Evolutionary conservation across 1,139 yeast genomes (phyloP).

Genomic region (Nakaseomyces nivariensis): DNA sequence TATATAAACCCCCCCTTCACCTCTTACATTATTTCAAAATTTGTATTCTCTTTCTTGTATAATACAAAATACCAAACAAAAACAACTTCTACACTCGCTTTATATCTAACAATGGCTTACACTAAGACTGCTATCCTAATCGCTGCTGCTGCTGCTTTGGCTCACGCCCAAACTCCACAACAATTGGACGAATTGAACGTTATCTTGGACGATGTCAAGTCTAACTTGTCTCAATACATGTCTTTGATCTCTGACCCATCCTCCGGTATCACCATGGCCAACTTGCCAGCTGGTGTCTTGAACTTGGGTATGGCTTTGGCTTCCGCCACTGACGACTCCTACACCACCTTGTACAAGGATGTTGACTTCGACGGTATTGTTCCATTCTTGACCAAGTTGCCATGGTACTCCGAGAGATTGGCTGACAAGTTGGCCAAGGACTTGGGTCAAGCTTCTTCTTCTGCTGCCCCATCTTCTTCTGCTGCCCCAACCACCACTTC

Average conservation of each 20-base stretch:
- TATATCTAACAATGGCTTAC: slow-evolving; percentile 5
- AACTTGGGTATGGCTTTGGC: slow-evolving; percentile 9
- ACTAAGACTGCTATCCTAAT: slow-evolving; percentile 4
- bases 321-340: slow-evolving; percentile 20
- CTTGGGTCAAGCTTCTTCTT: not conserved
- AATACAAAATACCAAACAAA: too few relatives aligned
- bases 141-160: slow-evolving; percentile 9
- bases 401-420: slow-evolving; percentile 38
- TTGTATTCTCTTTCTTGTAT: too few relatives aligned
- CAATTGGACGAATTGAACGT: slow-evolving; percentile 9
- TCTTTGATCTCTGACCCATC: slow-evolving; percentile 9
- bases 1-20: too few relatives aligned
- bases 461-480: slow-evolving; percentile 5
- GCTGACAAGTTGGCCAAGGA: slow-evolving; percentile 3
- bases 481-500: slow-evolving; percentile 16
- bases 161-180: slow-evolving; percentile 7
- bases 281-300: slow-evolving; percentile 26
- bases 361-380: slow-evolving; percentile 26
- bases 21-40: too few relatives aligned
- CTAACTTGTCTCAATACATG: slow-evolving; percentile 6
- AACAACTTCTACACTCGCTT: slow-evolving; percentile 4
- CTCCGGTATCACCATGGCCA: slow-evolving; percentile 8
- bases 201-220: slow-evolving; percentile 8
- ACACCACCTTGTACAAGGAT: slow-evolving; percentile 23
- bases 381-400: slow-evolving; percentile 33